Conservation (phyloP, 148 eudicot genomes). For the Amaranthus palmeri region DNA sequence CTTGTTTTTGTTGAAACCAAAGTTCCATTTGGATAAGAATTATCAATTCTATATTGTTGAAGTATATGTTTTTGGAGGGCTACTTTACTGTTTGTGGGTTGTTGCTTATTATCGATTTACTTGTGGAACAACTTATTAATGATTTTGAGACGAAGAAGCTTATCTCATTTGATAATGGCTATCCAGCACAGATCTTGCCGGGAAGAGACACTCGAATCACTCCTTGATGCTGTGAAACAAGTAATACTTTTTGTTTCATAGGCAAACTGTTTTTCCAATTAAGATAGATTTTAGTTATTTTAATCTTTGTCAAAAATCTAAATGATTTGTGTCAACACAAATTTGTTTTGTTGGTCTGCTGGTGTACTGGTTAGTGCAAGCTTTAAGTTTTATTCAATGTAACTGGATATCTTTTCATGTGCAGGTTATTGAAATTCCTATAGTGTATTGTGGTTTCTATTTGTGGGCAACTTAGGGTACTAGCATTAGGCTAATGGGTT, state of each 20-base stretch:
- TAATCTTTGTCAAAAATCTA: neutral
- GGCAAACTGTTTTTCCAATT: neutral
- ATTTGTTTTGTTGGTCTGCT: no score
- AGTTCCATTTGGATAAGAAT: neutral
- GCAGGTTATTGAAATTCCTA: no score
- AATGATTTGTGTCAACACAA: conserved; percentile 13
- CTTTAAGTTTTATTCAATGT: no score
- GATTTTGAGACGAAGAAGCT: conserved; percentile 69
- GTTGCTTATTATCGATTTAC: neutral
- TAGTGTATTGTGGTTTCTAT: conserved; percentile 78
- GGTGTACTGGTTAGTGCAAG: no score
- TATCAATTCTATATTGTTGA: neutral
- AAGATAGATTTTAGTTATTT: neutral
- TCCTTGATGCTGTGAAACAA: conserved; percentile 81
- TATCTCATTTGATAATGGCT: conserved; percentile 46
- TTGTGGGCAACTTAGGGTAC: conserved; percentile 78
- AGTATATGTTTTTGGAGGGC: neutral
- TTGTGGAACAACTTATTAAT: conserved; percentile 52
- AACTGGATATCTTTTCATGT: no score
- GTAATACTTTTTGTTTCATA: conserved; percentile 33
- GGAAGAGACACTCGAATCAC: conserved; percentile 92
- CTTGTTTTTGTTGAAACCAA: neutral
- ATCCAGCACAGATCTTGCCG: conserved; percentile 49
- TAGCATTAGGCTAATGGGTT: conserved; percentile 74
- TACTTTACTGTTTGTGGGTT: neutral